Evolutionary conservation across 2,329 filamentous ascomycete species (phyloP).

Genomic region (Alternaria alternata): DNA sequence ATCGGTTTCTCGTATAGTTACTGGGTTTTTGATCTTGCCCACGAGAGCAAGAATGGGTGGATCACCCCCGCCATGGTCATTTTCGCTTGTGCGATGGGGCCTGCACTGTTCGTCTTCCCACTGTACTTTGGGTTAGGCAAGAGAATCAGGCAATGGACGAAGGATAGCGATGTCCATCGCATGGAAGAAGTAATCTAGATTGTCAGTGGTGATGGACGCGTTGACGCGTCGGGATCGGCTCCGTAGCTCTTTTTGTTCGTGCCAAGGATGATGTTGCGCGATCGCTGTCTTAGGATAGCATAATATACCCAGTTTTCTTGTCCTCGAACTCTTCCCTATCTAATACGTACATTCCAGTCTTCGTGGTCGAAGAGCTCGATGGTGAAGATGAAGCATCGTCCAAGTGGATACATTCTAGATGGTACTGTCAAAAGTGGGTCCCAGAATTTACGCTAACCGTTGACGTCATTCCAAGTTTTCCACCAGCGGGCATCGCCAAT

Average conservation of each 20-base stretch:
- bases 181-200: conserved; percentile 24
- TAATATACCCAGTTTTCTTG: neutral
- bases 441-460: conserved; percentile 11
- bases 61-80: conserved; percentile 55
- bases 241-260: no score
- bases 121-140: conserved; percentile 55
- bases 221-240: neutral
- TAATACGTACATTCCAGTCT: neutral
- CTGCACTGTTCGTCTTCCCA: conserved; percentile 52
- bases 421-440: neutral
- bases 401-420: neutral
- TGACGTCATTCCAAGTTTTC: conserved; percentile 24
- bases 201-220: neutral
- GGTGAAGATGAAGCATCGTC: neutral
- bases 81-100: conserved; percentile 52
- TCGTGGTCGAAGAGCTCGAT: neutral
- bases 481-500: neutral
- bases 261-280: neutral
- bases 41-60: conserved; percentile 48
- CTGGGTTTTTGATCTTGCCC: conserved; percentile 53
- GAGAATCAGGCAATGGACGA: conserved; percentile 51
- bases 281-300: neutral
- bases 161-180: conserved; percentile 29
- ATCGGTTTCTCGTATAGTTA: conserved; percentile 55
- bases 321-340: neutral